Evolutionary conservation across 371 early-diverging fungal species (phyloP).

Genomic region (Mortierella sp.): DNA sequence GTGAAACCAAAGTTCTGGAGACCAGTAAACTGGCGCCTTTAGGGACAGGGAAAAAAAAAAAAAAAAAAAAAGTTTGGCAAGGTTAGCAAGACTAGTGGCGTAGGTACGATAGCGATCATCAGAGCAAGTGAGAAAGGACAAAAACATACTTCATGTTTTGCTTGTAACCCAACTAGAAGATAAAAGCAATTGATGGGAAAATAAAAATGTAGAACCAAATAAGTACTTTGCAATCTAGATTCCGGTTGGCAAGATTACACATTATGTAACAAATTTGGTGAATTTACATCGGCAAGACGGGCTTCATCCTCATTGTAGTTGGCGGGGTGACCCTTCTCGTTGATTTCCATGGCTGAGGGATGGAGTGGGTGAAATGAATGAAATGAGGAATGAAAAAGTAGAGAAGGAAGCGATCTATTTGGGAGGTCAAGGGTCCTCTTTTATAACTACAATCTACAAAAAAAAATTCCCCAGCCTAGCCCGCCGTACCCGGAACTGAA

Average conservation of each 20-base stretch:
- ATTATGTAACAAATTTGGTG: not conserved
- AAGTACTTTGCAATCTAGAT: not conserved
- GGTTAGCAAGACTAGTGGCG: too few species aligned
- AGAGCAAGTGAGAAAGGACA: not conserved
- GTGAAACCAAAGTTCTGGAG: constrained; percentile 58
- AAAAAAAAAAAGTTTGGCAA: too few species aligned
- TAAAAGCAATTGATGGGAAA: too few species aligned
- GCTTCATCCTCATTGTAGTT: constrained; percentile 57
- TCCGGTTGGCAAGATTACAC: not conserved
- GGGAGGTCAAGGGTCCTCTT: not conserved
- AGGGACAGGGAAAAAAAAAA: not conserved
- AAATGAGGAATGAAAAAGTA: not conserved
- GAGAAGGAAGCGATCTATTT: not conserved
- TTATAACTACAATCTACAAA: not conserved
- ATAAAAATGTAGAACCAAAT: not conserved
- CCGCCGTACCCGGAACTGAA: too few species aligned
- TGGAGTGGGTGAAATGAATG: not conserved
- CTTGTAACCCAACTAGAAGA: constrained; percentile 49
- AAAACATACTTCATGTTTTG: constrained; percentile 56
- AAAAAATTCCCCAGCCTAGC: too few species aligned
- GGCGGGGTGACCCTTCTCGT: constrained; percentile 51
- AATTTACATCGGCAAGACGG: constrained; percentile 47
- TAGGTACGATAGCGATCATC: too few species aligned
- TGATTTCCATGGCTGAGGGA: constrained; percentile 24
- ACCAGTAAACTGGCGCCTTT: constrained; percentile 55